phyloP scores from a whole-genome alignment of 2,329 filamentous ascomycete genomes.

The Pseudodiploospora longispora region DNA sequence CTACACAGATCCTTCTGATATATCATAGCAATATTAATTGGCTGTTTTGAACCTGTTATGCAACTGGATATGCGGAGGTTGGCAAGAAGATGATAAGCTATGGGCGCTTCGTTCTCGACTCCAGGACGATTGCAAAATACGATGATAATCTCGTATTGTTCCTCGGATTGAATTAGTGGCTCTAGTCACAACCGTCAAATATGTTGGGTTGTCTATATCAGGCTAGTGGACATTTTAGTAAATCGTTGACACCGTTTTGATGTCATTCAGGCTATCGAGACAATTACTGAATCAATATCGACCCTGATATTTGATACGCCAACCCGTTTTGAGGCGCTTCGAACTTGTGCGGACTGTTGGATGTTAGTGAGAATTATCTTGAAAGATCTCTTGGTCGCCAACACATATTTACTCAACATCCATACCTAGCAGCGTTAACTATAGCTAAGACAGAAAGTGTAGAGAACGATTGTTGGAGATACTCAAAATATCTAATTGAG shows the following conservation, averaged over 20 bases:
- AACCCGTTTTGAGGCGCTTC: slow-evolving; percentile 34
- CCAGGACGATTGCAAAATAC: slow-evolving; percentile 66
- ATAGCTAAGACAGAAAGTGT: background rate
- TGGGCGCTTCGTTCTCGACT: slow-evolving; percentile 48
- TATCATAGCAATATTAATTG: slow-evolving; percentile 14
- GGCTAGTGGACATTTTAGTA: slow-evolving; percentile 45
- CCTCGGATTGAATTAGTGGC: slow-evolving; percentile 49
- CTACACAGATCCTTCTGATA: slow-evolving; percentile 13
- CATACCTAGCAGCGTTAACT: slow-evolving; percentile 28
- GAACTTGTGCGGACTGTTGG: slow-evolving; percentile 26
- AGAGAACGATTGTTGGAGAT: background rate
- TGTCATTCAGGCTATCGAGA: slow-evolving; percentile 75
- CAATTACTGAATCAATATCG: slow-evolving; percentile 53
- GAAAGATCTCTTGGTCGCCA: too few relatives aligned
- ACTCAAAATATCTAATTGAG: slow-evolving; percentile 46
- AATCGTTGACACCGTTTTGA: slow-evolving; percentile 39
- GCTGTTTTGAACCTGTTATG: slow-evolving; percentile 5
- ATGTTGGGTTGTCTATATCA: slow-evolving; percentile 65
- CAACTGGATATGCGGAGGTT: background rate
- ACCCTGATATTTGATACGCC: slow-evolving; percentile 46
- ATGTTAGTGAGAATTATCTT: background rate
- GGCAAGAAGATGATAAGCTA: slow-evolving; percentile 19
- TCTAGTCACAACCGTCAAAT: slow-evolving; percentile 67
- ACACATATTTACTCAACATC: slow-evolving; percentile 45
- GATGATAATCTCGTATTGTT: slow-evolving; percentile 53